Evolutionary conservation across 2,329 filamentous ascomycete species (phyloP).

Genomic region (Colletotrichum tamarilloi): DNA sequence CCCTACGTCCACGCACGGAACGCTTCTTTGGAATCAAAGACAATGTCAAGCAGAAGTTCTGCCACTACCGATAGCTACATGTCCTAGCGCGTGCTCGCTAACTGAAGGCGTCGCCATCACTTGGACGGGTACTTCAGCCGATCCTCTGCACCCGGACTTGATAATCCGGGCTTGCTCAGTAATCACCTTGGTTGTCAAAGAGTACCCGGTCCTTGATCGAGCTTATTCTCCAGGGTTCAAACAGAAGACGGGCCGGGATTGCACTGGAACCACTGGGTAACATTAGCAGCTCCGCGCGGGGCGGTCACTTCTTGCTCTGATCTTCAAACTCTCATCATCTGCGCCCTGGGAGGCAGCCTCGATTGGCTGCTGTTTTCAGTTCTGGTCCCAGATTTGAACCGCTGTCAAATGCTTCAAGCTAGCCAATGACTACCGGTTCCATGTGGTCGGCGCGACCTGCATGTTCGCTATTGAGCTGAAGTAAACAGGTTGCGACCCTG

Average conservation of each 20-base stretch:
- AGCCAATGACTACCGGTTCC: background rate
- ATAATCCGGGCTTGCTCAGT: background rate
- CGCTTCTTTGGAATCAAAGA: background rate
- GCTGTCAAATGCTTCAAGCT: background rate
- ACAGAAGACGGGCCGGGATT: background rate
- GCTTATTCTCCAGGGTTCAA: background rate
- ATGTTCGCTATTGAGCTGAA: background rate
- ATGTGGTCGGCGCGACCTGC: background rate
- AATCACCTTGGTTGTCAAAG: background rate
- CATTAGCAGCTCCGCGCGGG: background rate
- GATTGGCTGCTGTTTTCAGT: background rate
- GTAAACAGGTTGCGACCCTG: background rate
- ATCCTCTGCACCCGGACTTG: background rate
- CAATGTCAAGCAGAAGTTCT: background rate
- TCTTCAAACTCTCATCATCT: background rate
- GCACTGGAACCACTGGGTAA: background rate
- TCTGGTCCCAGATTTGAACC: background rate
- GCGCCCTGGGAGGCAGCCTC: background rate
- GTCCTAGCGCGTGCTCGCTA: background rate
- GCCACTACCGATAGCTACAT: background rate
- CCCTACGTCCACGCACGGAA: background rate
- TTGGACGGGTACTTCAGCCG: background rate
- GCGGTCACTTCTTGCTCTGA: background rate
- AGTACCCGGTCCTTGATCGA: background rate
- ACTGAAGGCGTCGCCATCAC: background rate